Conservation (phyloP, 352 stramenopile species). For the Lagenidium sp. region DNA sequence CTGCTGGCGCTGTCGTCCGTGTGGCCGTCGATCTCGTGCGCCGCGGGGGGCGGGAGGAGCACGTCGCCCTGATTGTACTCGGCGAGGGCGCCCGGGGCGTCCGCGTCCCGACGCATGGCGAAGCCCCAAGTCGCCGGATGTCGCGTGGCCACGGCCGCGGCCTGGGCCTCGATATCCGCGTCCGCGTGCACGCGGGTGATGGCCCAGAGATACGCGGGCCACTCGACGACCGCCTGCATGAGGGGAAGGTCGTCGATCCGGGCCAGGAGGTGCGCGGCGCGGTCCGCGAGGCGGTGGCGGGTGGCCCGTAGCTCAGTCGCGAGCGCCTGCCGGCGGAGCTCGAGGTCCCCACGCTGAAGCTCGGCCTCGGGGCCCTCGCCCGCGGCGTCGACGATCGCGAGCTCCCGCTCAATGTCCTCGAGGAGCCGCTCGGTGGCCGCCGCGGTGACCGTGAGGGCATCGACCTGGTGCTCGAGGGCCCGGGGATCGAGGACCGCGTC, state of each 20-base stretch:
- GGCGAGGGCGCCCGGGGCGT: slow-evolving; percentile 14
- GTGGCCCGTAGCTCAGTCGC: slow-evolving; percentile 22
- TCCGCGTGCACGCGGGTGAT: slow-evolving; percentile 33
- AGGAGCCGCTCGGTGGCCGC: slow-evolving; percentile 24
- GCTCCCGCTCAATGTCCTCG: slow-evolving; percentile 31
- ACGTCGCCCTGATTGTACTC: slow-evolving; percentile 43
- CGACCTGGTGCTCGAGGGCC: slow-evolving; percentile 16
- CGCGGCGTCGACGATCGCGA: slow-evolving; percentile 3
- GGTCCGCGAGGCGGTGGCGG: slow-evolving; percentile 19
- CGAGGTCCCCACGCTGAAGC: slow-evolving; percentile 6
- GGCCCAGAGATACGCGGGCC: slow-evolving; percentile 48
- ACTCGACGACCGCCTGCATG: slow-evolving; percentile 25
- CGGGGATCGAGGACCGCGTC: slow-evolving; percentile 12
- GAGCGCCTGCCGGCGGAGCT: slow-evolving; percentile 7
- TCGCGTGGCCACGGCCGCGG: no score
- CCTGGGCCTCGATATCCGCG: slow-evolving; percentile 9
- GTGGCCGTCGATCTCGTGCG: slow-evolving; percentile 67
- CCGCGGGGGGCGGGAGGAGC: slow-evolving; percentile 32
- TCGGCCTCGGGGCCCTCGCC: slow-evolving; percentile 2
- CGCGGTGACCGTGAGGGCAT: slow-evolving; percentile 25
- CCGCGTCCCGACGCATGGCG: slow-evolving; percentile 31
- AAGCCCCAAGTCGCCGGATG: slow-evolving; percentile 43
- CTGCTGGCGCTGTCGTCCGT: slow-evolving; percentile 69
- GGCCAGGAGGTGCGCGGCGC: slow-evolving; percentile 41
- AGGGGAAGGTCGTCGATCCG: slow-evolving; percentile 53